These are phyloP conservation scores for Lepidium sativum DNA, from an alignment of 345 rosid genomes.

Conservation along the genomic window DNA sequence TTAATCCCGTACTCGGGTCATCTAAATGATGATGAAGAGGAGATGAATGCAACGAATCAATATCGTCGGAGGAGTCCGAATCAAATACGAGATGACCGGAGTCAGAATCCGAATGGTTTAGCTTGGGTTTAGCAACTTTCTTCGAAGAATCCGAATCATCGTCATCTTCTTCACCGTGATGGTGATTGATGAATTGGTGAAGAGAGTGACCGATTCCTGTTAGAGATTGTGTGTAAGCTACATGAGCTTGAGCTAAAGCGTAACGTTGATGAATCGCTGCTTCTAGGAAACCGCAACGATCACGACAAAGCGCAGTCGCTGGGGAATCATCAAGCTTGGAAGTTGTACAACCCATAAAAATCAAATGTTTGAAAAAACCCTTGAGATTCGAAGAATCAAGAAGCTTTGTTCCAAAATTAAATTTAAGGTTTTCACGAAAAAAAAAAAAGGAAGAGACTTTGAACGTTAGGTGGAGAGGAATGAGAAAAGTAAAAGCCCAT, in stretches of 20 bases:
- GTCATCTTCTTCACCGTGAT: slow-evolving; percentile 3
- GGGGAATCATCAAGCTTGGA: slow-evolving; percentile 93
- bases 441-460: background rate
- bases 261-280: slow-evolving; percentile 59
- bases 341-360: slow-evolving; percentile 66
- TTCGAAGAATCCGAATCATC: slow-evolving; percentile 15
- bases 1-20: background rate
- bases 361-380: background rate
- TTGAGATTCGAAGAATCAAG: slow-evolving; percentile 13
- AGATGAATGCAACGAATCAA: slow-evolving; percentile 41
- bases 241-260: slow-evolving; percentile 55
- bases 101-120: slow-evolving; percentile 36
- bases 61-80: slow-evolving; percentile 40
- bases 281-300: slow-evolving; percentile 52
- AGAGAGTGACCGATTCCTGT: slow-evolving; percentile 37
- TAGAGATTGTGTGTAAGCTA: slow-evolving; percentile 42
- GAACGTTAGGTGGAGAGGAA: slow-evolving; percentile 10
- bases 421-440: background rate
- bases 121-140: background rate
- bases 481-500: background rate
- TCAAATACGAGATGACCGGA: slow-evolving; percentile 52
- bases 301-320: slow-evolving; percentile 80
- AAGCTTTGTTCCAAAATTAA: background rate
- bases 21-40: slow-evolving; percentile 40
- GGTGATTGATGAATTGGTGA: slow-evolving; percentile 31